These are phyloP conservation scores for Pseudonectria foliicola DNA, from an alignment of 2,329 filamentous ascomycete genomes.

Conservation along the genomic window DNA sequence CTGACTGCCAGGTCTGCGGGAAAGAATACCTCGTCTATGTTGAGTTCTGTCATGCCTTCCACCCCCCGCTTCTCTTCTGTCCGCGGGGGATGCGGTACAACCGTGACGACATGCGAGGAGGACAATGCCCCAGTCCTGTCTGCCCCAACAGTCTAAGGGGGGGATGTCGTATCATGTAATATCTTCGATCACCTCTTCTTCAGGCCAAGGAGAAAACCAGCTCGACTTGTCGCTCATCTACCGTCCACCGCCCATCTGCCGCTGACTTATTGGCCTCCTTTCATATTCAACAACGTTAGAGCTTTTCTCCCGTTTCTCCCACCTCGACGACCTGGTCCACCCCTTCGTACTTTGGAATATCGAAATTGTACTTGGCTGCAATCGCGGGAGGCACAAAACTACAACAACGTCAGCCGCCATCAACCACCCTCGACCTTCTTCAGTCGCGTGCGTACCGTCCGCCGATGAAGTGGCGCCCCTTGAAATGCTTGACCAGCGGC, in stretches of 20 bases:
- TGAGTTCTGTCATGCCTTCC: conserved; percentile 46
- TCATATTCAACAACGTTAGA: conserved; percentile 31
- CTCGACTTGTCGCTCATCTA: not conserved
- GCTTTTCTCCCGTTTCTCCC: conserved; percentile 40
- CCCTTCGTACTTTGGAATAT: conserved; percentile 75
- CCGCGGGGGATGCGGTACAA: conserved; percentile 35
- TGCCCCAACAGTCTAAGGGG: conserved; percentile 52
- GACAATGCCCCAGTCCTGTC: conserved; percentile 50
- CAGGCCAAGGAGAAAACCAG: not conserved
- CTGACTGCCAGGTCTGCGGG: conserved; percentile 52
- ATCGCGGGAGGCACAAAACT: conserved; percentile 75
- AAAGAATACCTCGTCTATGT: conserved; percentile 53
- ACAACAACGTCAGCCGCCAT: conserved; percentile 11
- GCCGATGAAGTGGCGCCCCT: conserved; percentile 84
- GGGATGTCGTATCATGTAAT: conserved; percentile 48
- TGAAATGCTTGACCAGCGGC: conserved; percentile 76
- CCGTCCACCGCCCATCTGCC: no score
- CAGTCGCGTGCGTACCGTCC: conserved; percentile 52
- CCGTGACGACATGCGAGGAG: conserved; percentile 42
- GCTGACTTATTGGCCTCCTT: no score
- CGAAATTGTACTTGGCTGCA: conserved; percentile 78
- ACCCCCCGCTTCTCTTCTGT: conserved; percentile 41
- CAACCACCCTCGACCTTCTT: not conserved
- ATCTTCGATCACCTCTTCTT: not conserved
- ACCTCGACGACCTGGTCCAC: conserved; percentile 87